A percentile compares a stretch with the other conserved stretches of the same genome.
Evolutionary conservation across 2,329 filamentous ascomycete genomes (phyloP).

Genomic region (Fusarium sp.): DNA sequence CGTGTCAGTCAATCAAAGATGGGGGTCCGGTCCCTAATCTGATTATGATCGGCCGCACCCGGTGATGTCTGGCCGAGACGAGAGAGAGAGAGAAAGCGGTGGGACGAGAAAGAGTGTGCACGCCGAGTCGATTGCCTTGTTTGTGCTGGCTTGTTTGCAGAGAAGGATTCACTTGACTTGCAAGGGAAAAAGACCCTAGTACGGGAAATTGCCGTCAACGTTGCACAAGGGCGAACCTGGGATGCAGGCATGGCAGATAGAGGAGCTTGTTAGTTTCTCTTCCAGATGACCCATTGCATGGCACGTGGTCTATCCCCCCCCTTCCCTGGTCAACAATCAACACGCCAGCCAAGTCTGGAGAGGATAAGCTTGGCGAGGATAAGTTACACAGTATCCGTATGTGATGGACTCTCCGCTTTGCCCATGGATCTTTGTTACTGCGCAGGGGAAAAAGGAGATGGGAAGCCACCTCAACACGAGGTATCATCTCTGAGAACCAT

Average conservation of each 20-base stretch:
- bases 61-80: constrained; percentile 9
- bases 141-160: not conserved
- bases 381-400: constrained; percentile 18
- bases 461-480: constrained; percentile 19
- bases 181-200: not conserved
- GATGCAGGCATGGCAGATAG: constrained; percentile 15
- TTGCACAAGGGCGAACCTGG: constrained; percentile 6
- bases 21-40: constrained; percentile 9
- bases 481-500: constrained; percentile 1
- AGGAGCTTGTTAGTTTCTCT: not conserved
- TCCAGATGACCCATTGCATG: constrained; percentile 9
- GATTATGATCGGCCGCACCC: constrained; percentile 31
- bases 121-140: constrained; percentile 5
- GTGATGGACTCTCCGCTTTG: not conserved
- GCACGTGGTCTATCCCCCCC: constrained; percentile 15
- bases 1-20: not conserved
- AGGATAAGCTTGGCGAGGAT: constrained; percentile 8
- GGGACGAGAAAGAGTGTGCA: not conserved
- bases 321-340: constrained; percentile 7
- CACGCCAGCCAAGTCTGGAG: constrained; percentile 19
- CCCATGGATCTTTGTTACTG: not conserved
- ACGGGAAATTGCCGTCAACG: constrained; percentile 9
- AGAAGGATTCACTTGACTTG: not conserved
- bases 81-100: not conserved
- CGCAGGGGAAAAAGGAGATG: constrained; percentile 13